Evolutionary conservation across 306 rosid species (phyloP).

Genomic region (Vachellia collinsii): DNA sequence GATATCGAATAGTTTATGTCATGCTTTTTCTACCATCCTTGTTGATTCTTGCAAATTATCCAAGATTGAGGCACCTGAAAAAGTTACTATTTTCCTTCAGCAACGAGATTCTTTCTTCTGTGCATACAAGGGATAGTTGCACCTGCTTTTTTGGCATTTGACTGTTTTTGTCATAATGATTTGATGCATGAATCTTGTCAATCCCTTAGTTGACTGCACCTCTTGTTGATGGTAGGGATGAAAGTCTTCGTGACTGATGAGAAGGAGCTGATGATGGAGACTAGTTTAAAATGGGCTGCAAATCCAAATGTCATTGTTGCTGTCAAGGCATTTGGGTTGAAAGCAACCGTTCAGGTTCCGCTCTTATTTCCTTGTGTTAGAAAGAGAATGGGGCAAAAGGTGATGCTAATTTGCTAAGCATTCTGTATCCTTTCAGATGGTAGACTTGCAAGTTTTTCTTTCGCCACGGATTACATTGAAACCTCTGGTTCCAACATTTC

Average conservation of each 20-base stretch:
- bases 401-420: constrained; percentile 10
- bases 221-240: constrained; percentile 62
- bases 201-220: constrained; percentile 24
- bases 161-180: constrained; percentile 22
- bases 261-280: constrained; percentile 96
- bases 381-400: background rate
- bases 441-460: constrained; percentile 82
- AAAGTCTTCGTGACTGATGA: constrained; percentile 86
- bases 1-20: background rate
- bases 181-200: constrained; percentile 13
- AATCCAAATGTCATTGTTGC: constrained; percentile 80
- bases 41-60: constrained; percentile 4
- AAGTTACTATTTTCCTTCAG: constrained; percentile 12
- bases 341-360: constrained; percentile 82
- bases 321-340: constrained; percentile 84
- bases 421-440: constrained; percentile 55
- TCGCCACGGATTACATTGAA: constrained; percentile 84
- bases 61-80: constrained; percentile 26
- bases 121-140: constrained; percentile 13
- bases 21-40: background rate
- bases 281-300: constrained; percentile 87
- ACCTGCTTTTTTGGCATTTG: background rate
- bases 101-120: constrained; percentile 6
- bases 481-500: constrained; percentile 97
- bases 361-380: constrained; percentile 8